Percentiles rank a stretch among this genome's conserved stretches.
These are phyloP conservation scores for Botryotinia narcissicola DNA, from an alignment of 2,329 filamentous ascomycete species.

Conservation along the genomic window DNA sequence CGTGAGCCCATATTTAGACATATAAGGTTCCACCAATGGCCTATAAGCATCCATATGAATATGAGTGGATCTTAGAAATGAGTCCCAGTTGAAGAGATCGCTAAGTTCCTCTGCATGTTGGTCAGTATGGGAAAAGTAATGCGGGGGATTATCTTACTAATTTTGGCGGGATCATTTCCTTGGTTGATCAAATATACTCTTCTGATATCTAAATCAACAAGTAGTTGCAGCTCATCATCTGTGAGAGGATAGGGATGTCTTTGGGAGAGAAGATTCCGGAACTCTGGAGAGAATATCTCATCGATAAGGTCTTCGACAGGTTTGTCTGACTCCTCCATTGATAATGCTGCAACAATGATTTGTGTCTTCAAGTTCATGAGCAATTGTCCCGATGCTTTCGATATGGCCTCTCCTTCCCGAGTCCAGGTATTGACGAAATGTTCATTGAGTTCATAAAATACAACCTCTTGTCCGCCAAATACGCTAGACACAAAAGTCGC, in stretches of 20 bases:
- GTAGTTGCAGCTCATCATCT: slow-evolving; percentile 58
- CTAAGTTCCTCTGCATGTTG: slow-evolving; percentile 10
- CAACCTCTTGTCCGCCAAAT: slow-evolving; percentile 62
- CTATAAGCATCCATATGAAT: slow-evolving; percentile 59
- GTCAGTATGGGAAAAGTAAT: not conserved
- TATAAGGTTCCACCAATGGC: slow-evolving; percentile 47
- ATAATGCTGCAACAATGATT: slow-evolving; percentile 61
- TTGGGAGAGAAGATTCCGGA: slow-evolving; percentile 52
- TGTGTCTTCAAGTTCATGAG: slow-evolving; percentile 66
- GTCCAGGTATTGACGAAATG: slow-evolving; percentile 64
- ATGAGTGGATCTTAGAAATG: slow-evolving; percentile 59
- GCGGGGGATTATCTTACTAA: slow-evolving; percentile 38
- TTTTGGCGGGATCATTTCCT: slow-evolving; percentile 45
- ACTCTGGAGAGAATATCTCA: slow-evolving; percentile 57
- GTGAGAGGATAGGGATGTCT: slow-evolving; percentile 55
- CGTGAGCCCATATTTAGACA: slow-evolving; percentile 38
- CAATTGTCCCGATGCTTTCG: slow-evolving; percentile 59
- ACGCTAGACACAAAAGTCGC: slow-evolving; percentile 63
- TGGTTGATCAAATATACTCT: slow-evolving; percentile 56
- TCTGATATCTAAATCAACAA: slow-evolving; percentile 52
- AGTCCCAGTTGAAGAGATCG: slow-evolving; percentile 55
- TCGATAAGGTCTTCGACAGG: slow-evolving; percentile 55
- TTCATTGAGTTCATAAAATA: slow-evolving; percentile 61
- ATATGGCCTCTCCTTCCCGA: slow-evolving; percentile 54
- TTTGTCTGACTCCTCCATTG: slow-evolving; percentile 49